phyloP scores from a whole-genome alignment of 2,329 filamentous ascomycete species.

The Fusarium pseudograminearum region DNA sequence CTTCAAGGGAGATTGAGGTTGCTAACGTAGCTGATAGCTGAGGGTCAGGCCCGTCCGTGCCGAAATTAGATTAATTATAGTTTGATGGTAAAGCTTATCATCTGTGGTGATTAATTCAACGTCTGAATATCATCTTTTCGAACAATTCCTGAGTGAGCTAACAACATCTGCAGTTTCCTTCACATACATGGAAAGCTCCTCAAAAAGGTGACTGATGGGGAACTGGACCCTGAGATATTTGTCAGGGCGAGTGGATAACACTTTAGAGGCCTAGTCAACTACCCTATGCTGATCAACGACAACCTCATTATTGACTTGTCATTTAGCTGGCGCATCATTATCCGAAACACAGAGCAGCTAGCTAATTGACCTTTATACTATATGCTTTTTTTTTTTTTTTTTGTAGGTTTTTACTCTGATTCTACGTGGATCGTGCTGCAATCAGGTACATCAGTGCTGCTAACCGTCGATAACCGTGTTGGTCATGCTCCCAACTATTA shows the following conservation, averaged over 20 bases:
- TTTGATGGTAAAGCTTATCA: not conserved
- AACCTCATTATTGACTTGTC: not conserved
- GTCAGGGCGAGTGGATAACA: not conserved
- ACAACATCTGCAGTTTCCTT: not conserved
- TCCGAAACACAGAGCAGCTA: no score
- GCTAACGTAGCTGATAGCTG: not conserved
- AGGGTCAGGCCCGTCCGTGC: not conserved
- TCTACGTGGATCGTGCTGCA: not conserved
- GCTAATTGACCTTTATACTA: not conserved
- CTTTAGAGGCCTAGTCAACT: not conserved
- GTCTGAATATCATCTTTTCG: not conserved
- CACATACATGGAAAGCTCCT: not conserved
- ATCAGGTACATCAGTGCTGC: no score
- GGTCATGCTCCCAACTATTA: no score
- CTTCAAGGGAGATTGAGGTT: not conserved
- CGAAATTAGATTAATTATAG: not conserved
- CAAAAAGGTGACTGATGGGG: not conserved
- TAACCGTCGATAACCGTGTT: not conserved
- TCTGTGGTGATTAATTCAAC: no score
- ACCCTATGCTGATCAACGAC: slow-evolving; percentile 3
- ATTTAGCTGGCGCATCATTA: not conserved
- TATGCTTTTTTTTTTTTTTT: not conserved
- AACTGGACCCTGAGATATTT: not conserved
- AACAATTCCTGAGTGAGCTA: no score
- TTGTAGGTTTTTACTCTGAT: not conserved